Percentiles rank a stretch among this genome's conserved stretches.
These are phyloP conservation scores for Cotoneaster glaucophyllus DNA, from an alignment of 306 rosid species.

Conservation along the genomic window DNA sequence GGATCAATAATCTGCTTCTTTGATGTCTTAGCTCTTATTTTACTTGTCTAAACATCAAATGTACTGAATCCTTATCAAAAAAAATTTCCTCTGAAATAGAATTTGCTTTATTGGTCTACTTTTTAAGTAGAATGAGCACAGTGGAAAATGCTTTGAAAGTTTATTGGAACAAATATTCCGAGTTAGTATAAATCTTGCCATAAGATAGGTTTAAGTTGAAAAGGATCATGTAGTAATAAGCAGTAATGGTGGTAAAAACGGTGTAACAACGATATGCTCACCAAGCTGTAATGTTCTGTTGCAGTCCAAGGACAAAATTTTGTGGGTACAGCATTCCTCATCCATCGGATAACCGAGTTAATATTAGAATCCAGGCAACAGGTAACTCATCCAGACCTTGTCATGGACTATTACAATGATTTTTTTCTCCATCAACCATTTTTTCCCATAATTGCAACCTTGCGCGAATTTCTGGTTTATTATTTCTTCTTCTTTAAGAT, in stretches of 20 bases:
- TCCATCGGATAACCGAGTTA: slow-evolving; percentile 79
- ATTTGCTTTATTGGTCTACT: background rate
- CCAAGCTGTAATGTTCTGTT: slow-evolving; percentile 15
- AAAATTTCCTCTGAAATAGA: background rate
- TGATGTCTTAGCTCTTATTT: background rate
- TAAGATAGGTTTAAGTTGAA: background rate
- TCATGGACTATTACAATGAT: background rate
- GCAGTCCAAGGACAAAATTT: slow-evolving; percentile 67
- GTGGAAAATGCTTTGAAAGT: background rate
- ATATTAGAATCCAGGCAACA: slow-evolving; percentile 72
- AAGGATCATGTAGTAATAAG: background rate
- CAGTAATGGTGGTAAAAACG: background rate
- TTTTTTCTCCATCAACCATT: background rate
- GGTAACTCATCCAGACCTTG: slow-evolving; percentile 31
- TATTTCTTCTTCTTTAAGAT: background rate
- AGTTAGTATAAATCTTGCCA: background rate
- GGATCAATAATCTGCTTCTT: background rate
- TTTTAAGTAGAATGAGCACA: background rate
- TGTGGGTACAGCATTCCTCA: slow-evolving; percentile 89
- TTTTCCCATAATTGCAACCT: background rate
- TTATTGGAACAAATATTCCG: background rate
- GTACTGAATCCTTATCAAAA: background rate
- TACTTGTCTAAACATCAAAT: background rate
- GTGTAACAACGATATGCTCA: slow-evolving; percentile 3
- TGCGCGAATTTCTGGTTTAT: background rate